Evolutionary conservation across 179 eudicot species (phyloP), one percentile per base, ranked within the genome.

Genomic region (Heliamphora pulchella): DNA sequence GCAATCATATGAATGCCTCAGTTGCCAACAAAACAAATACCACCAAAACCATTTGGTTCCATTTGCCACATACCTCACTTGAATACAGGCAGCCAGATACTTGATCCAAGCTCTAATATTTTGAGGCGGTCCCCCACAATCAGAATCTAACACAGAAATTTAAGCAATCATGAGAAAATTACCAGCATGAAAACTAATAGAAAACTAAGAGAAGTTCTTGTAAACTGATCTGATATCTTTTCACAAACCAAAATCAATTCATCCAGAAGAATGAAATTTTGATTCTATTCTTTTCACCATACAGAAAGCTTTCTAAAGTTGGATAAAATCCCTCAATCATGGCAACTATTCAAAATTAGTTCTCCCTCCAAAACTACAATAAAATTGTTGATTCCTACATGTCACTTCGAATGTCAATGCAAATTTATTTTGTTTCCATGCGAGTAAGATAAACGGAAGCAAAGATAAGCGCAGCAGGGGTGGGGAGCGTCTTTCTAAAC

Each of bases 21-120:
- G 69, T 55, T 48, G 17, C 41, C n/a, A 78, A 61, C 4, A 82
- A 64, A 57, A 53, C 78, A 48, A 15, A 71, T 48, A 70, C 18
- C n/a, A 65, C 62, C 18, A 10, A 44, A 39, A 76, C 9, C 50
- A 5, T 64, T 64, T 7, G 22, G 50, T 0, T 70, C 20, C 11
- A 15, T 79, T 79, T 51, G 17, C 39, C 57, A 77, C 88, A 70
- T 73, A 93, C 98, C 98, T 91, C 79, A 51, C 85, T 81, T 81
- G 91, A 79, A 79, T 78, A 66, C 90, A 90, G 84, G 81, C 88
- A 83, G 89, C 74, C 18, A 82, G 84, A 80, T 69, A 89, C 81
- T 90, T 91, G 84, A 92, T 88, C 97, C 97, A 94, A 48, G 85
- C 87, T 85, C 89, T 88, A 57, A 94, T 88, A 83, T 92, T 92